Evolutionary conservation across 177 flowering plant genomes (phyloP).

Genomic region (Vitis hybrid): DNA sequence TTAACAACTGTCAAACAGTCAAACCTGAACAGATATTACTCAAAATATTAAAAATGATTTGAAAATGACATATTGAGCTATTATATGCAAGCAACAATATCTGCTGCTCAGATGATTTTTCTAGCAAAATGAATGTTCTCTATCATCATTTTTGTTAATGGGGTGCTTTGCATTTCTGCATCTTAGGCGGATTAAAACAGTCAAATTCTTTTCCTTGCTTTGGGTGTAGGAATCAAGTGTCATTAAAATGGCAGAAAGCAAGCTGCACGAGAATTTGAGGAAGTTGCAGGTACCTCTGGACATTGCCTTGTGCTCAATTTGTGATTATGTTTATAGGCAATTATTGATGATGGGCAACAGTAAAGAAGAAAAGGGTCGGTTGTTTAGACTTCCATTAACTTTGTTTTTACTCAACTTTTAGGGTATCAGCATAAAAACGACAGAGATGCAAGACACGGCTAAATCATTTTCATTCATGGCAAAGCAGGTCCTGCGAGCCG

Average conservation of each 20-base stretch:
- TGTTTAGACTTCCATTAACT: background rate
- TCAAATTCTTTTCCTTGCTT: background rate
- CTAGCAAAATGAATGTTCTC: too few species aligned
- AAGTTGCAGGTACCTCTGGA: slow-evolving; percentile 66
- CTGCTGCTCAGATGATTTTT: too few species aligned
- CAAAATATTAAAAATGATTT: too few species aligned
- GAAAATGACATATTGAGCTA: too few species aligned
- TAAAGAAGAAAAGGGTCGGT: too few species aligned
- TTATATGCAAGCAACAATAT: too few species aligned
- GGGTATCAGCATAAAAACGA: slow-evolving; percentile 65
- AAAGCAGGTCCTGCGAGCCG: slow-evolving; percentile 57
- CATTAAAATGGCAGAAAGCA: slow-evolving; percentile 58
- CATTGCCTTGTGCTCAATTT: background rate
- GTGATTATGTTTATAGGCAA: too few species aligned
- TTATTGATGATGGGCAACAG: background rate
- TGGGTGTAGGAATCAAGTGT: slow-evolving; percentile 56
- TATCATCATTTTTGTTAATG: too few species aligned
- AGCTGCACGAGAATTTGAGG: slow-evolving; percentile 67
- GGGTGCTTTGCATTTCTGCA: too few species aligned
- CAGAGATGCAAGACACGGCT: slow-evolving; percentile 85
- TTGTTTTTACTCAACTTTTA: slow-evolving; percentile 18
- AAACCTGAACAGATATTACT: too few species aligned
- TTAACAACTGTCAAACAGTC: too few species aligned
- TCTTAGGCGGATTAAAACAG: too few species aligned
- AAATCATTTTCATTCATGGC: slow-evolving; percentile 82